phyloP scores from a whole-genome alignment of 805 yeast species.

The Wickerhamiella domercqiae region DNA sequence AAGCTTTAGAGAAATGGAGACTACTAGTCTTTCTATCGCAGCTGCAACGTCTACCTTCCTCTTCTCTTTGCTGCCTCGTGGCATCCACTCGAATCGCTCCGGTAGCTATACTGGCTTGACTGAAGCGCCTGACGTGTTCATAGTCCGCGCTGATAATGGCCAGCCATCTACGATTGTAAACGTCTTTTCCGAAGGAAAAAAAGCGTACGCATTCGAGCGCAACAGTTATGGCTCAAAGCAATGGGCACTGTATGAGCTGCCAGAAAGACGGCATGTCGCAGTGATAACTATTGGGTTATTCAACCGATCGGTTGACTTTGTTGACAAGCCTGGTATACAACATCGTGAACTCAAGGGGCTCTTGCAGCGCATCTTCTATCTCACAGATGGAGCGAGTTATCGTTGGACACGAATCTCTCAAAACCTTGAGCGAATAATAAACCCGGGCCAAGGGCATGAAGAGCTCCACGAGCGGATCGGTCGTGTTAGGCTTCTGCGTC shows the following conservation, averaged over 20 bases:
- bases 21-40: not conserved
- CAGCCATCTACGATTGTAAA: constrained; percentile 33
- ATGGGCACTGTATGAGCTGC: constrained; percentile 34
- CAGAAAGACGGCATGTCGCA: constrained; percentile 35
- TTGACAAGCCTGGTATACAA: constrained; percentile 14
- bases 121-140: constrained; percentile 25
- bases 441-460: constrained; percentile 42
- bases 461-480: constrained; percentile 42
- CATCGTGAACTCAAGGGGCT: constrained; percentile 32
- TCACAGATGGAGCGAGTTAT: constrained; percentile 41
- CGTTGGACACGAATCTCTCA: constrained; percentile 41
- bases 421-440: constrained; percentile 36
- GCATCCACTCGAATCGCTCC: not conserved
- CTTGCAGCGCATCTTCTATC: constrained; percentile 31
- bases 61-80: not conserved
- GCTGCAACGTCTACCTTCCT: not conserved
- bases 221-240: constrained; percentile 33
- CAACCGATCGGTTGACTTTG: constrained; percentile 29
- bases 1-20: not conserved
- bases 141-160: constrained; percentile 35
- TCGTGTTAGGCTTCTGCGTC: constrained; percentile 41
- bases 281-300: constrained; percentile 36
- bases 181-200: constrained; percentile 34
- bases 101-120: not conserved
- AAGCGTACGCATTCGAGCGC: constrained; percentile 38